A percentile compares a stretch with the other conserved stretches of the same genome.
phyloP scores from a whole-genome alignment of 768 basidiomycete species.

The Tylopilus felleus region DNA sequence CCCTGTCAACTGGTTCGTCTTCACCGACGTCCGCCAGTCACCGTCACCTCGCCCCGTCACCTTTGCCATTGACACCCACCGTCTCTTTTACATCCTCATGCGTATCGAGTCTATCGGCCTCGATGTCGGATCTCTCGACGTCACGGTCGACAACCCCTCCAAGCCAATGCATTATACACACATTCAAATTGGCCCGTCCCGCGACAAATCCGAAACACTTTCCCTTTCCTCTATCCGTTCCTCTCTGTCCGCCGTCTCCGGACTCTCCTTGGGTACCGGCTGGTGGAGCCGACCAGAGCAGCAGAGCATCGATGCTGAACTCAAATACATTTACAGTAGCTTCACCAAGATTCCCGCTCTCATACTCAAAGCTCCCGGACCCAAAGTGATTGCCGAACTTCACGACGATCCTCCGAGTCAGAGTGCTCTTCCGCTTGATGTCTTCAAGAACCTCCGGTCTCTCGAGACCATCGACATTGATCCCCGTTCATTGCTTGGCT shows the following conservation, averaged over 20 bases:
- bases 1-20: constrained; percentile 58
- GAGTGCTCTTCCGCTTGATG: constrained; percentile 75
- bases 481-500: constrained; percentile 76
- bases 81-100: constrained; percentile 85
- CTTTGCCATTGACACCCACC: constrained; percentile 73
- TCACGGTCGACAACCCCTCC: constrained; percentile 66
- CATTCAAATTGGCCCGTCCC: constrained; percentile 39
- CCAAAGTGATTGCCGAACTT: constrained; percentile 66
- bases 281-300: constrained; percentile 70
- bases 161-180: constrained; percentile 75
- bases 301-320: constrained; percentile 62
- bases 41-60: constrained; percentile 54
- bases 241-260: constrained; percentile 72
- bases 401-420: constrained; percentile 64
- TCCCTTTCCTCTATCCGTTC: constrained; percentile 75
- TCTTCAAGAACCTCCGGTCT: constrained; percentile 80
- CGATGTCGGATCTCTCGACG: constrained; percentile 76
- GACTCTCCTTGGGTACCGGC: constrained; percentile 64
- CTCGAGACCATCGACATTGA: constrained; percentile 79
- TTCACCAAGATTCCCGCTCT: constrained; percentile 90
- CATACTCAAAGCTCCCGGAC: constrained; percentile 58
- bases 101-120: constrained; percentile 80
- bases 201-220: constrained; percentile 69
- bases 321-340: constrained; percentile 84
- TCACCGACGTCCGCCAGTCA: constrained; percentile 22